Conservation (phyloP, 1,284 basidiomycete species). For the Rhodotorula glutinis region DNA sequence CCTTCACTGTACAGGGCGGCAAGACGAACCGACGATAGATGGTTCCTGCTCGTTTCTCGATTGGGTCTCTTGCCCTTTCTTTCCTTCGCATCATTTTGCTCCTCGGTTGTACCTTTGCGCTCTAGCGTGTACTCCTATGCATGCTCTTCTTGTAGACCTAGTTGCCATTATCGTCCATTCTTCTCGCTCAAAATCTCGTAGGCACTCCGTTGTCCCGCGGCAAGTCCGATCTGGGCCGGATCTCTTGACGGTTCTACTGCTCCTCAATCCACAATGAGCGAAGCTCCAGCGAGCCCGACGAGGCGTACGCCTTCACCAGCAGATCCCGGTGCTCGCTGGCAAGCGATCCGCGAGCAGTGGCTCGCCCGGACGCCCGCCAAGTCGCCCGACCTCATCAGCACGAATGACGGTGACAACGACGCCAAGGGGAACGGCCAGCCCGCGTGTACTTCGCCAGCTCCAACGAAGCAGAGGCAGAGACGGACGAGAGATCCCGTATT, state of each 20-base stretch:
- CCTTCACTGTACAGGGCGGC: neutral
- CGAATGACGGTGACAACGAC: too few relatives aligned
- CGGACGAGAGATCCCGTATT: slow-evolving; percentile 11
- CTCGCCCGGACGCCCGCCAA: neutral
- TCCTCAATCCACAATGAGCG: neutral
- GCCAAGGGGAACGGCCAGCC: neutral
- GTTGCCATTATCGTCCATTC: too few relatives aligned
- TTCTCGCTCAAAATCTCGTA: too few relatives aligned
- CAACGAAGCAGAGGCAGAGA: neutral
- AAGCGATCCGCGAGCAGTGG: slow-evolving; percentile 1
- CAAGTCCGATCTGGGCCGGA: too few relatives aligned
- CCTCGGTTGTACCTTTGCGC: too few relatives aligned
- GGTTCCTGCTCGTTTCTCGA: neutral
- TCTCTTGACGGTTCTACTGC: too few relatives aligned
- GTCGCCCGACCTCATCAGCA: neutral
- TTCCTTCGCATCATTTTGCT: neutral
- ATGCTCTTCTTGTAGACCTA: neutral
- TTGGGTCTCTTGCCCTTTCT: neutral
- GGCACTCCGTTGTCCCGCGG: neutral
- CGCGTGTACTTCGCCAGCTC: too few relatives aligned
- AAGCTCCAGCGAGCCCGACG: neutral
- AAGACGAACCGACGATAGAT: slow-evolving; percentile 5
- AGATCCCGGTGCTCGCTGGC: slow-evolving; percentile 7
- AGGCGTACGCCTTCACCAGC: neutral
- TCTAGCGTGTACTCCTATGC: neutral